Conservation (phyloP, 164 flowering plant species). For the Cinnamomum micranthum region DNA sequence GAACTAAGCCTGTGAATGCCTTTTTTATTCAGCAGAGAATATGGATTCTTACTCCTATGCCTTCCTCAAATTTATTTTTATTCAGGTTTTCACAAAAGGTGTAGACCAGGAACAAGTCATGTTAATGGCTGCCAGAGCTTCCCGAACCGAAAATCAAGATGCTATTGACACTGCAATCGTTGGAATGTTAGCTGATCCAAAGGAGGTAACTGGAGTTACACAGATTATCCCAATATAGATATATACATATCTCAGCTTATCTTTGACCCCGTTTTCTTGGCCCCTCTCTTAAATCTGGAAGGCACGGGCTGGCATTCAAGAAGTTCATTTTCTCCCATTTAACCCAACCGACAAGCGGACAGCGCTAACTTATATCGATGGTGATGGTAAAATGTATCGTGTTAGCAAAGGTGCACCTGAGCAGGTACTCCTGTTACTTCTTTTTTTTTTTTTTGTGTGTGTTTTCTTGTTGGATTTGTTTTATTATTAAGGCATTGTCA, state of each 20-base stretch:
- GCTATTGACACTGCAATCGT: slow-evolving; percentile 57
- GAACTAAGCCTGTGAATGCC: neutral
- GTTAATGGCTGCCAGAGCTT: slow-evolving; percentile 55
- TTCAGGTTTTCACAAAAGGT: slow-evolving; percentile 58
- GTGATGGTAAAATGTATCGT: slow-evolving; percentile 82
- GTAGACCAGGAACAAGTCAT: slow-evolving; percentile 43
- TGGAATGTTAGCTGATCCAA: slow-evolving; percentile 59
- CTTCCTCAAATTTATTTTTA: neutral
- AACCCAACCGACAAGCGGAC: slow-evolving; percentile 95
- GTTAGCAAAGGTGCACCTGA: slow-evolving; percentile 99
- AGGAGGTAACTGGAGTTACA: slow-evolving; percentile 41
- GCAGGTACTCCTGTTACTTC: slow-evolving; percentile 49
- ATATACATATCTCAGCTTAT: neutral
- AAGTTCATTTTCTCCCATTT: slow-evolving; percentile 91
- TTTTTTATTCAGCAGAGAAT: neutral
- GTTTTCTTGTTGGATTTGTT: neutral
- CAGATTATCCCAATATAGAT: neutral
- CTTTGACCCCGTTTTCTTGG: neutral
- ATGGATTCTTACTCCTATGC: neutral
- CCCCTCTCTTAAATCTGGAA: slow-evolving; percentile 18
- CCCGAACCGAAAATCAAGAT: slow-evolving; percentile 51
- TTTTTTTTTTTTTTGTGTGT: neutral
- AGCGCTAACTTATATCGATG: slow-evolving; percentile 78
- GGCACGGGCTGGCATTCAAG: slow-evolving; percentile 84
- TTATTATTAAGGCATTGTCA: neutral